A percentile compares a stretch with the other conserved stretches of the same genome.
Conservation (phyloP, 179 eudicot species). For the Beta lomatogona region DNA sequence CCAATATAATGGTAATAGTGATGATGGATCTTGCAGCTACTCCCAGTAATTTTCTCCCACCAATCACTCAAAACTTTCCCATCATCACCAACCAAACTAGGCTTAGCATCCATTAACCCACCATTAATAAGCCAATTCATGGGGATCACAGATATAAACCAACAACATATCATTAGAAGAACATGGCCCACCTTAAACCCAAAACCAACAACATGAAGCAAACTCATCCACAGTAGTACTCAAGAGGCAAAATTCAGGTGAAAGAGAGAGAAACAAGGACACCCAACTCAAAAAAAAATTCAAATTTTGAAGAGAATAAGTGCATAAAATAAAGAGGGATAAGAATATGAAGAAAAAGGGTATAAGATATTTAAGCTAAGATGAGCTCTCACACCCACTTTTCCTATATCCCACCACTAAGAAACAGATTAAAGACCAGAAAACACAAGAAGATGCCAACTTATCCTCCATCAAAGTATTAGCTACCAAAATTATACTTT, state of each 20-base stretch:
- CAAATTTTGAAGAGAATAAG: conserved; percentile 24
- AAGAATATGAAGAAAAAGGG: neutral
- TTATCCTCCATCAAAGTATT: conserved; percentile 42
- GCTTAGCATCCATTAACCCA: conserved; percentile 60
- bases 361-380: neutral
- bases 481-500: neutral
- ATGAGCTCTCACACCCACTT: conserved; percentile 11
- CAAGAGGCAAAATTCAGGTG: neutral
- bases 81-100: conserved; percentile 46
- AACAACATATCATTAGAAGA: conserved; percentile 67
- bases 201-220: conserved; percentile 65
- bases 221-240: conserved; percentile 60
- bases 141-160: conserved; percentile 62
- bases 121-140: conserved; percentile 63
- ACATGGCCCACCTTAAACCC: conserved; percentile 70
- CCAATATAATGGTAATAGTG: conserved; percentile 51
- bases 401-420: conserved; percentile 14
- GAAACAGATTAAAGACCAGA: conserved; percentile 20
- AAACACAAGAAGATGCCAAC: conserved; percentile 40
- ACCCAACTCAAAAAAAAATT: conserved; percentile 10
- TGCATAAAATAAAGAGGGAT: neutral
- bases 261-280: neutral
- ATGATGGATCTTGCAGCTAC: conserved; percentile 53
- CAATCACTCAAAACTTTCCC: conserved; percentile 46
- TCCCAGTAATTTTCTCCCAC: conserved; percentile 54